phyloP scores from a whole-genome alignment of 2,329 filamentous ascomycete species.

The Phoma sp. region DNA sequence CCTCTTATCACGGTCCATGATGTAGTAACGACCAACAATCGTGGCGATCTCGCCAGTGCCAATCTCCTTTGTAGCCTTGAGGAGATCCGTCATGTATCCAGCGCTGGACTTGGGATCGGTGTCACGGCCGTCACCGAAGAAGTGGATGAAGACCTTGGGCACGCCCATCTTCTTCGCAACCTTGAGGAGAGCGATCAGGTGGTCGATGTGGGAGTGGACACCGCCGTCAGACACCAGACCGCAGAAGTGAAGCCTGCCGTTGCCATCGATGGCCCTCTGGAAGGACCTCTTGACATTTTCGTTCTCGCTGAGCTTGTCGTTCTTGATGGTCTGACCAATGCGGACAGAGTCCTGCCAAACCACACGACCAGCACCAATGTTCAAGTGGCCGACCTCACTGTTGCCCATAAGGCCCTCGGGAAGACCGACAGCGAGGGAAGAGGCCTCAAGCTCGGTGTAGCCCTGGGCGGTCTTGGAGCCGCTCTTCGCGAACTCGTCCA shows the following conservation, averaged over 20 bases:
- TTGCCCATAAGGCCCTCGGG: conserved; percentile 99
- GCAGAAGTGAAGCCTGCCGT: conserved; percentile 88
- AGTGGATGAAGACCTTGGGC: conserved; percentile 95
- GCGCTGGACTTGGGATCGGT: conserved; percentile 95
- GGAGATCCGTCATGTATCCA: conserved; percentile 84
- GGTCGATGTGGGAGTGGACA: conserved; percentile 95
- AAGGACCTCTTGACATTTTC: conserved; percentile 80
- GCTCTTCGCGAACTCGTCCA: conserved; percentile 79
- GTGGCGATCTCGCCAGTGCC: conserved; percentile 88
- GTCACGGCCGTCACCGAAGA: conserved; percentile 97
- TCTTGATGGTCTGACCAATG: conserved; percentile 92
- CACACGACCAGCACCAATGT: conserved; percentile 95
- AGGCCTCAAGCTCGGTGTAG: conserved; percentile 92
- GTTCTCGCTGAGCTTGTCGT: conserved; percentile 76
- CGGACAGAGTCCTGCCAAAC: conserved; percentile 97
- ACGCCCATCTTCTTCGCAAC: conserved; percentile 88
- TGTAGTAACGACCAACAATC: conserved; percentile 93
- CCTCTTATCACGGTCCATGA: conserved; percentile 99
- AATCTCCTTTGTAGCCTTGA: conserved; percentile 81
- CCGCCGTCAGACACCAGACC: conserved; percentile 94
- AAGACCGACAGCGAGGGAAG: conserved; percentile 91
- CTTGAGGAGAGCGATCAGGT: conserved; percentile 84
- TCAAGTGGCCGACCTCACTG: conserved; percentile 97
- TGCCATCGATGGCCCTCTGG: conserved; percentile 80
- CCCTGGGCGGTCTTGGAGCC: conserved; percentile 77